Evolutionary conservation across 257 asterid species (phyloP), one percentile per base, ranked within the genome.

Genomic region (Linderniella brevidens): DNA sequence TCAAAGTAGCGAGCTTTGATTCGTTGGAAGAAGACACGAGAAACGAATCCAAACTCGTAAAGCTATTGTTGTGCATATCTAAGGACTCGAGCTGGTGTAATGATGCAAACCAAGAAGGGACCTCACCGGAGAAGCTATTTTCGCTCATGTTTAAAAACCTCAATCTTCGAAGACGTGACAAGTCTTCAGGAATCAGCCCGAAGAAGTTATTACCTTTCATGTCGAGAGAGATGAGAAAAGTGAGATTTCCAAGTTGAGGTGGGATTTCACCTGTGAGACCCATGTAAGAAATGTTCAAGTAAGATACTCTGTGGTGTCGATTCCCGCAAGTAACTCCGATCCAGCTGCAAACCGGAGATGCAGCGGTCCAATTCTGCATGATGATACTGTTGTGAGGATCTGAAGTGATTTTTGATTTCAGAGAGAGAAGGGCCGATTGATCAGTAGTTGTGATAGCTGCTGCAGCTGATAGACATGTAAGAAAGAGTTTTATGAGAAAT

Each of bases 331-430:
- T 51, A 13, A 68, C 56, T 17, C 71, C 75, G 9, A 49, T 53
- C 72, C 72, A 69, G 9, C 38, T 49, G 36, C 77, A 65, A 29
- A 63, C 39, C 5, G 58, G 38, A 8, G 41, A 14, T 13, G 32
- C 0, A 1, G 15, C 9, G 0, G 47, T 58, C 63, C 63, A 58
- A n/a, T 50, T 58, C 7, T 50, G 3, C 46, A 58, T 17, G 2
- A 13, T 8, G 2, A 13, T 8, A 3, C 12, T 25, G 32, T 25
- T 40, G 37, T 6, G 8, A 19, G 58, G 49, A 41, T 53, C 58
- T 11, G 38, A 38, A 38, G 49, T 20, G 54, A 41, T 29, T 15
- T 42, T 40, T 18, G 50, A 32, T 17, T 50, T 58, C 6, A 50
- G 29, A 13, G 52, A 25, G 5, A 50, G 13, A 42, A 58, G 57